Percentiles rank a stretch among this genome's conserved stretches.
phyloP scores from a whole-genome alignment of 2,329 filamentous ascomycete species.

The Colletotrichum euphorbiae region DNA sequence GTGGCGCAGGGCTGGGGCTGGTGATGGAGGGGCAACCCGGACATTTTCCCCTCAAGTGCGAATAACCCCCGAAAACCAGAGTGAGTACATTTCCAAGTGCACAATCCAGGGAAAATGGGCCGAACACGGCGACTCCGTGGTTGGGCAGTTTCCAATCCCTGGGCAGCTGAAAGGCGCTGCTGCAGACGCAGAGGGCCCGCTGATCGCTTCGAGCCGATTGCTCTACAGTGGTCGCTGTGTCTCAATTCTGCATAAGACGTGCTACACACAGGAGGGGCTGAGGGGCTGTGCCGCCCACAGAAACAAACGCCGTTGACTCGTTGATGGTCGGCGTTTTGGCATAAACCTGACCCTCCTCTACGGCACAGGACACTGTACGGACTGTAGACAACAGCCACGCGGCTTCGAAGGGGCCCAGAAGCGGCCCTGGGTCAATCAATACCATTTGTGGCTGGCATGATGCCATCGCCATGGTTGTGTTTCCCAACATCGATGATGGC shows the following conservation, averaged over 20 bases:
- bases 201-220: conserved; percentile 37
- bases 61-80: background rate
- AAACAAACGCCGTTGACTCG: conserved; percentile 32
- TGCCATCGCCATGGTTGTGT: conserved; percentile 34
- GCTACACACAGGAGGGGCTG: conserved; percentile 30
- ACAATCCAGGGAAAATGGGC: conserved; percentile 25
- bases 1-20: conserved; percentile 39
- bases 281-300: conserved; percentile 38
- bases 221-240: conserved; percentile 25
- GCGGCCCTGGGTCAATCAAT: conserved; percentile 13
- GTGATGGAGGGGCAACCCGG: conserved; percentile 7
- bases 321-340: conserved; percentile 34
- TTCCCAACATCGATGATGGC: conserved; percentile 16
- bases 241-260: conserved; percentile 27
- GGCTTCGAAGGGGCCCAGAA: conserved; percentile 20
- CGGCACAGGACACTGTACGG: conserved; percentile 23
- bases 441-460: conserved; percentile 16
- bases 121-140: conserved; percentile 32
- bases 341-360: conserved; percentile 30
- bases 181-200: conserved; percentile 35
- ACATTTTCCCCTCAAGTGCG: background rate
- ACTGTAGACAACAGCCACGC: conserved; percentile 24
- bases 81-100: conserved; percentile 17
- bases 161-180: conserved; percentile 39
- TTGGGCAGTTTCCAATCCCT: conserved; percentile 29